Percentiles rank a stretch among this genome's conserved stretches.
phyloP scores from a whole-genome alignment of 371 early-diverging fungal genomes.

The Apophysomyces variabilis region DNA sequence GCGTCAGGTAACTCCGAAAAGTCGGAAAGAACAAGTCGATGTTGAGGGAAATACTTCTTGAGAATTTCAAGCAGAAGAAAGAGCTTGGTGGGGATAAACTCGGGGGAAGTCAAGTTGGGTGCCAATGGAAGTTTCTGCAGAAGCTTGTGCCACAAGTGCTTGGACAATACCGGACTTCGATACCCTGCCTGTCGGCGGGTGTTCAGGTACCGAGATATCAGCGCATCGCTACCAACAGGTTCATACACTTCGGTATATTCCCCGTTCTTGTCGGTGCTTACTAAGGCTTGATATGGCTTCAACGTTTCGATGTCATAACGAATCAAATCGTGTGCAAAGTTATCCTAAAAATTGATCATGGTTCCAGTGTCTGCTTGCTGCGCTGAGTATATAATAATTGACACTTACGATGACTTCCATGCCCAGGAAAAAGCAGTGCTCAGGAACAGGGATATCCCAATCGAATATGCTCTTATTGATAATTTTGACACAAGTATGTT shows the following conservation, averaged over 20 bases:
- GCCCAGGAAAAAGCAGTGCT: slow-evolving; percentile 88
- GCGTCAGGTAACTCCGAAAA: slow-evolving; percentile 85
- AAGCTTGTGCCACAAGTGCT: slow-evolving; percentile 51
- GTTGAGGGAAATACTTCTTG: slow-evolving; percentile 81
- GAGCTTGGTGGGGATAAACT: slow-evolving; percentile 93
- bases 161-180: slow-evolving; percentile 64
- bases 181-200: slow-evolving; percentile 63
- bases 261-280: slow-evolving; percentile 79
- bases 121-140: slow-evolving; percentile 78
- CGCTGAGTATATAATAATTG: too few relatives aligned
- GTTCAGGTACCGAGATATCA: slow-evolving; percentile 72
- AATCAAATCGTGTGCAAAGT: slow-evolving; percentile 94
- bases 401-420: slow-evolving; percentile 88
- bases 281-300: slow-evolving; percentile 82
- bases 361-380: background rate
- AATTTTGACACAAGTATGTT: slow-evolving; percentile 70
- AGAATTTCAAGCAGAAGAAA: slow-evolving; percentile 78
- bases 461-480: slow-evolving; percentile 93
- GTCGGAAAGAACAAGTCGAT: slow-evolving; percentile 89
- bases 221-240: slow-evolving; percentile 72
- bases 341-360: slow-evolving; percentile 67
- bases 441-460: slow-evolving; percentile 75
- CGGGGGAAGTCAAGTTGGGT: slow-evolving; percentile 81
- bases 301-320: slow-evolving; percentile 78
- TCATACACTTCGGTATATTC: slow-evolving; percentile 88